phyloP scores from a whole-genome alignment of 495 filamentous ascomycete genomes.

The Xylaria grammica region DNA sequence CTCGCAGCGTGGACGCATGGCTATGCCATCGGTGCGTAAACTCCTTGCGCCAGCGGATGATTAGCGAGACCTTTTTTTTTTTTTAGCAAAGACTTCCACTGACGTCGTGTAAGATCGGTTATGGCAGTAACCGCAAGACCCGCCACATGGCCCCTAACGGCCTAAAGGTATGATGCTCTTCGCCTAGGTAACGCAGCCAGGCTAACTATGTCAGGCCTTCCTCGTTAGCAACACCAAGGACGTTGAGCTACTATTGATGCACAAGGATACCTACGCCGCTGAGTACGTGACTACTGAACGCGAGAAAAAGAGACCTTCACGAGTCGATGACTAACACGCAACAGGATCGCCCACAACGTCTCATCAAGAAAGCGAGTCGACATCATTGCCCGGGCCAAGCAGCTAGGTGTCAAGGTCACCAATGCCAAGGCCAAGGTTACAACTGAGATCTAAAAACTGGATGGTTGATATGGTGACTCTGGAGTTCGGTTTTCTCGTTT shows the following conservation, averaged over 20 bases:
- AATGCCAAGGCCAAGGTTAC: constrained; percentile 98
- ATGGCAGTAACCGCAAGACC: constrained; percentile 98
- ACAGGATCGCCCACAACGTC: constrained; percentile 93
- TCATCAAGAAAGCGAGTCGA: constrained; percentile 98
- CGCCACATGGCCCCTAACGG: constrained; percentile 97
- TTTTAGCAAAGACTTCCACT: neutral
- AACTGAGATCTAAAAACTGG: constrained; percentile 79
- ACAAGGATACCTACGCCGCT: constrained; percentile 97
- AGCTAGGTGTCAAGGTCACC: constrained; percentile 98
- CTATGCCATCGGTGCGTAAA: constrained; percentile 94
- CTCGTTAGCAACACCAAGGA: constrained; percentile 94
- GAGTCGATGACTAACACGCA: constrained; percentile 30
- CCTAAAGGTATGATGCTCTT: constrained; percentile 68
- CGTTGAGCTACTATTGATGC: constrained; percentile 98
- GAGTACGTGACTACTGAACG: constrained; percentile 69
- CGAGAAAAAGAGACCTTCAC: neutral
- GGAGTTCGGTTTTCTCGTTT: constrained; percentile 43
- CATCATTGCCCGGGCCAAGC: constrained; percentile 94
- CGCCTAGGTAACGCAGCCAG: neutral
- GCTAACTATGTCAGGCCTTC: constrained; percentile 64
- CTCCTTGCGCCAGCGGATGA: neutral
- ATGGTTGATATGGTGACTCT: constrained; percentile 32
- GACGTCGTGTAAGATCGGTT: constrained; percentile 71
- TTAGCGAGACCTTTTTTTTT: neutral
- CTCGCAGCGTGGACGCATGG: constrained; percentile 74